Evolutionary conservation across 305 asterid species (phyloP), one percentile per base, ranked within the genome.

Genomic region (Ilex paraguariensis): DNA sequence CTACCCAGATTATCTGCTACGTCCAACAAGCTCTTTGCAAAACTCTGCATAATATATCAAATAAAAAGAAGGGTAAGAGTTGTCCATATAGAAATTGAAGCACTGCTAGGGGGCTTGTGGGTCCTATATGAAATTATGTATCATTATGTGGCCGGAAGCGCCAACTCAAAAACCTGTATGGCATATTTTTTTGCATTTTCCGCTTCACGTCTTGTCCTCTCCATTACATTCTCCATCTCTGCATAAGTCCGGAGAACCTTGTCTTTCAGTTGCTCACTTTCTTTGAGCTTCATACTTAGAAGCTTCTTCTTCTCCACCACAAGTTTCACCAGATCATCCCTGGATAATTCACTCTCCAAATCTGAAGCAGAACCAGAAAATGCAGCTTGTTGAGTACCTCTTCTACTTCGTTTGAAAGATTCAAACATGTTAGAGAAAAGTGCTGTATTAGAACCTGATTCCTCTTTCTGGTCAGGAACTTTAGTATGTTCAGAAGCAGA

Each of bases 1-100:
- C 96, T 84, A 15, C 81, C 76, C 84, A 93, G 70, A 75, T 93
- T 93, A 86, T 93, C 99, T 3, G 95, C 95, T 66, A 93, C 97
- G 55, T 87, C 97, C 78, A 93, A 68, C 54, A 90, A 81, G 65
- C 81, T 63, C 77, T 82, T 90, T 48, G 91, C 95, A 63, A 90
- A 87, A 75, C 79, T 84, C 97, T 90, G 83, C 71, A 73, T 66
- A 66, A 68, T 32, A 59, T 53, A 53, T 64, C 40, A 57, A 58
- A 61, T 39, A 74, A 48, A 66, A 5, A 62, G 55, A 31, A 58
- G 13, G 2, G 13, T 46, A 46, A 4, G 10, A 46, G 3, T 10
- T 21, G 28, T 21, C 28, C 28, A 21, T 21, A 21, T 1, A 21
- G 28, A 21, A 21, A 21, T 11, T 13, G 42, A 36, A 36, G 42